Evolutionary conservation across 2,329 filamentous ascomycete species (phyloP).

Genomic region (Phialemonium atrogriseum): DNA sequence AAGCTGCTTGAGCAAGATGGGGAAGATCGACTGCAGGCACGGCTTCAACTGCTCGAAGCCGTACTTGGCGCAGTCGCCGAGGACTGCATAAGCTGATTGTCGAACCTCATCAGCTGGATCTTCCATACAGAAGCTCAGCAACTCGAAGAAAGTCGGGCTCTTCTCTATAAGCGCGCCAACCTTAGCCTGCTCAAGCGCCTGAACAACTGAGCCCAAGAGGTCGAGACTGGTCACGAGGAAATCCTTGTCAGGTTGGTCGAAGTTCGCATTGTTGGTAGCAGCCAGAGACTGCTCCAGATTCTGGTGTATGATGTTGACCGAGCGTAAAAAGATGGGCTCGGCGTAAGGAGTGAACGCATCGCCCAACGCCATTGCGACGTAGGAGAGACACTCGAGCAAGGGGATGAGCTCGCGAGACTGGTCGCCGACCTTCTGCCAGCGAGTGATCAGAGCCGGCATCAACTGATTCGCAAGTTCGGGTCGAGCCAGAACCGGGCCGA

Average conservation of each 20-base stretch:
- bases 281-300: slow-evolving; percentile 77
- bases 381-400: slow-evolving; percentile 90
- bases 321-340: slow-evolving; percentile 76
- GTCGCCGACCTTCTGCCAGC: slow-evolving; percentile 82
- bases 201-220: slow-evolving; percentile 85
- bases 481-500: slow-evolving; percentile 72
- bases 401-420: slow-evolving; percentile 91
- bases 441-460: slow-evolving; percentile 85
- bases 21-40: slow-evolving; percentile 65
- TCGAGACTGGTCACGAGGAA: slow-evolving; percentile 94
- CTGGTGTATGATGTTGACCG: slow-evolving; percentile 82
- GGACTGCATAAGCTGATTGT: slow-evolving; percentile 88
- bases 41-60: slow-evolving; percentile 75
- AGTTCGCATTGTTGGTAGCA: slow-evolving; percentile 55
- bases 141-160: slow-evolving; percentile 79
- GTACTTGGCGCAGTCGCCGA: slow-evolving; percentile 91
- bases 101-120: slow-evolving; percentile 86
- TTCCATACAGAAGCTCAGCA: slow-evolving; percentile 86
- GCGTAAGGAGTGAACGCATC: slow-evolving; percentile 79
- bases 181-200: slow-evolving; percentile 69
- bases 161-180: slow-evolving; percentile 71
- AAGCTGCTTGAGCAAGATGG: slow-evolving; percentile 78
- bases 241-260: slow-evolving; percentile 87
- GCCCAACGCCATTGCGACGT: slow-evolving; percentile 80
- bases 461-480: slow-evolving; percentile 74